Evolutionary conservation across 2,329 filamentous ascomycete species (phyloP).

Genomic region (Nemania sp.): DNA sequence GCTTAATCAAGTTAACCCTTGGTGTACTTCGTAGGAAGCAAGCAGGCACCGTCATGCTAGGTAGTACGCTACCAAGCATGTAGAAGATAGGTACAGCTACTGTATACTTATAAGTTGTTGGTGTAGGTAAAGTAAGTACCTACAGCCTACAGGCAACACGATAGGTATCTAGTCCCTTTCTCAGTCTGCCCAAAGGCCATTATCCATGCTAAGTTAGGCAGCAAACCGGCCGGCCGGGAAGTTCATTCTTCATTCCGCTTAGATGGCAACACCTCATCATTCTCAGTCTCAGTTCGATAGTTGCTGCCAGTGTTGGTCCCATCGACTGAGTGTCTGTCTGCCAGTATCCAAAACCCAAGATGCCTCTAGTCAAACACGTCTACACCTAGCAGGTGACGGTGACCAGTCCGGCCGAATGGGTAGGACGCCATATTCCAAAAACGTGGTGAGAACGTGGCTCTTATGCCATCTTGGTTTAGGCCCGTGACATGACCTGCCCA

Average conservation of each 20-base stretch:
- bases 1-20: too few relatives aligned
- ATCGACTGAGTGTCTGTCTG: not conserved
- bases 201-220: not conserved
- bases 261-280: not conserved
- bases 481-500: slow-evolving; percentile 12
- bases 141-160: too few relatives aligned
- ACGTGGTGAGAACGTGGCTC: slow-evolving; percentile 25
- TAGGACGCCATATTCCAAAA: slow-evolving; percentile 7
- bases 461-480: not conserved
- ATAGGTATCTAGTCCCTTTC: not conserved
- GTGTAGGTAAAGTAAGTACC: too few relatives aligned
- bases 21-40: too few relatives aligned
- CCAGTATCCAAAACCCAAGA: not conserved
- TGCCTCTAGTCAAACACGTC: slow-evolving; percentile 1
- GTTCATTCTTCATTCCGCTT: not conserved
- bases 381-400: not conserved
- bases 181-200: not conserved
- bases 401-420: not conserved
- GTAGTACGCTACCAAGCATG: too few relatives aligned
- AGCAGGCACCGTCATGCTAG: too few relatives aligned
- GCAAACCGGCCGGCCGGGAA: not conserved
- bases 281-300: not conserved
- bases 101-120: too few relatives aligned
- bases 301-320: not conserved
- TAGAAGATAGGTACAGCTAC: too few relatives aligned